Evolutionary conservation across 495 filamentous ascomycete species (phyloP), one percentile per base, ranked within the genome.

Genomic region (Clavariopsis aquatica): DNA sequence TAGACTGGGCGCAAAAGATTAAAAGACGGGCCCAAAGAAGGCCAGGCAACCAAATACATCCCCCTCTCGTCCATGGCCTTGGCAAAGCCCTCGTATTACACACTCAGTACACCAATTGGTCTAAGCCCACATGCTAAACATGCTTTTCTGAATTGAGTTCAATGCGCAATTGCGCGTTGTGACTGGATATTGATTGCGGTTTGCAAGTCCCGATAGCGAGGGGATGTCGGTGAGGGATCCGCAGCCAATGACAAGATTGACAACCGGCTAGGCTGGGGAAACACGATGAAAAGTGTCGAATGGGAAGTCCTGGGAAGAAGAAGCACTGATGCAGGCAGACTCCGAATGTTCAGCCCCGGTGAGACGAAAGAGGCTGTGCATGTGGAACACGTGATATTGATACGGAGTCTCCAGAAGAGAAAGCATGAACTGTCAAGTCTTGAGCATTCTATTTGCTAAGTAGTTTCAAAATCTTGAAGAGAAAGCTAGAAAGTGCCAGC

Each of bases 321-420:
- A 20, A 17, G 47, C 47, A 22, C 47, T 23, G 47, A 23, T 51
- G 47, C 17, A 23, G 47, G 47, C 47, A 51, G 47, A 51, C 47
- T 20, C 22, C 6, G 2, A 22, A 22, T 7, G 8, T 51, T 51
- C 47, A 51, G 47, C 47, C 47, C 5, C 26, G 6, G 38, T 22
- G 47, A 22, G 7, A 51, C 47, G 47, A 28, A 22, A 51, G 47
- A 51, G 47, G 47, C 47, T 51, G 47, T 51, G 47, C 47, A 24
- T 24, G 20, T 51, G 19, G 26, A 23, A 22, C 26, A 24, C 22
- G 26, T 24, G 47, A 51, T 22, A 51, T 51, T 23, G n/a, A 28
- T 9, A 51, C 7, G 7, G 45, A 17, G 7, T 8, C 22, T 19
- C 17, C 17, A 47, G 4, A 6, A n/a, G n/a, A n/a, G n/a, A n/a